A percentile compares a stretch with the other conserved stretches of the same genome.
Conservation (phyloP, 129 eudicot species). For the Gnaphalium uliginosum region DNA sequence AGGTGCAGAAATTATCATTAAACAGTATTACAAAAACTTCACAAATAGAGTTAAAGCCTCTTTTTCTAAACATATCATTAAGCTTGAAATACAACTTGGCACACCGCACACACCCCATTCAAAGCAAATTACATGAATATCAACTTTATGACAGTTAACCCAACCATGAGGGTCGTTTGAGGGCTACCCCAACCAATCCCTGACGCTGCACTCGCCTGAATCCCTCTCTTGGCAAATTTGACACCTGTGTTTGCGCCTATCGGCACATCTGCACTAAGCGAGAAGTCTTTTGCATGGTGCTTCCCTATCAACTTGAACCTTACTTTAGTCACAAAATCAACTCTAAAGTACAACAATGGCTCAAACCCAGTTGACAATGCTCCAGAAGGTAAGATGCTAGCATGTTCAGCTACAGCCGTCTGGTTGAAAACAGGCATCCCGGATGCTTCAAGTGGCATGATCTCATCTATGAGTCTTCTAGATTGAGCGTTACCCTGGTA, state of each 20-base stretch:
- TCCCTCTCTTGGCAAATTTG: slow-evolving; percentile 25
- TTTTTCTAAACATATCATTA: neutral
- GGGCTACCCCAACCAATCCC: neutral
- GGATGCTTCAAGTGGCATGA: slow-evolving; percentile 7
- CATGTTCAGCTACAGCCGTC: slow-evolving; percentile 21
- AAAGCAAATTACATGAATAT: slow-evolving; percentile 9
- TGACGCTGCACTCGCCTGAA: slow-evolving; percentile 24
- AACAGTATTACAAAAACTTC: neutral
- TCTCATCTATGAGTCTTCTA: slow-evolving; percentile 25
- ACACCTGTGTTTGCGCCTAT: slow-evolving; percentile 27
- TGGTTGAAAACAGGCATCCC: slow-evolving; percentile 15
- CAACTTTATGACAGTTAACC: slow-evolving; percentile 9
- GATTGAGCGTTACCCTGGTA: slow-evolving; percentile 34
- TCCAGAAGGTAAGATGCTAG: slow-evolving; percentile 17
- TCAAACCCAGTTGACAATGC: slow-evolving; percentile 23
- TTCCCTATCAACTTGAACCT: slow-evolving; percentile 24
- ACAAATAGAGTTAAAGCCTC: neutral
- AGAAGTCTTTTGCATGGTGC: slow-evolving; percentile 25
- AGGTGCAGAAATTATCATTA: too few species aligned
- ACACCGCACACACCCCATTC: neutral
- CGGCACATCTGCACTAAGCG: slow-evolving; percentile 30
- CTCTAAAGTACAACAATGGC: slow-evolving; percentile 19
- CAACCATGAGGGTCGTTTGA: neutral
- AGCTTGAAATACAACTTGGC: neutral
- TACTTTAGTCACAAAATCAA: slow-evolving; percentile 25